Base-by-base conservation (phyloP, 768 basidiomycete species). In the Macrocybe gigantea region DNA sequence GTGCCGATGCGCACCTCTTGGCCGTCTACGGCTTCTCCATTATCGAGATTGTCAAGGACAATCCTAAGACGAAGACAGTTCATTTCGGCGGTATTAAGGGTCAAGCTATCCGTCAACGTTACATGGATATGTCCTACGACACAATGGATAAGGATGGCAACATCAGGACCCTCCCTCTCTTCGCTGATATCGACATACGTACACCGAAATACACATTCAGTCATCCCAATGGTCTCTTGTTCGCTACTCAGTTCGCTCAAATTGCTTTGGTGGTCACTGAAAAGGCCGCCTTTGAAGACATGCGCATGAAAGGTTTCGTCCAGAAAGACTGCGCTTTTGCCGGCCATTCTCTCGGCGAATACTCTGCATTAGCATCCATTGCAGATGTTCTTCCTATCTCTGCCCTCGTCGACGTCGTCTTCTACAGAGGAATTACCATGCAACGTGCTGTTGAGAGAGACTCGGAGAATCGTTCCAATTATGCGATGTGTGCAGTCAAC, bases 351-450 rank as follows among this genome's bases (percentile, higher is more conserved):
- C 79, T 99, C 22, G 96, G 96, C 58, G 96, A 99, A 69, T 99
- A 98, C 65, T 97, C 96, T 37, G 95, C 96, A 2, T 78, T 99
- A 4, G 96, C 96, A 1, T 95, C 95, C 7, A 96, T 99, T 56
- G 95, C 95, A 22, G 94, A 95, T 64, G 91, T 97, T 45, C 81
- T 98, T 33, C 89, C 92, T 41, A 92, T 98, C 57, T 92, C 95
- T 13, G 83, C 92, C 2, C 83, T 98, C 41, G 92, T 94, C 59
- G 96, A 99, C 56, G 91, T 99, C 60, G 95, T 99, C 29, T 99
- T 99, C 78, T 99, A 97, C 68, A 92, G 96, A 64, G 96, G 96
- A 57, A 94, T 99, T 62, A 99, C 96, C 33, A 99, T 98, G 96
- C 96, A 98, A 62, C 92, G 96, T 15, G 96, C 96, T 29, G 96